Conservation (phyloP, 176 grass and related monocot genomes). For the Ampelocalamus luodianensis region DNA sequence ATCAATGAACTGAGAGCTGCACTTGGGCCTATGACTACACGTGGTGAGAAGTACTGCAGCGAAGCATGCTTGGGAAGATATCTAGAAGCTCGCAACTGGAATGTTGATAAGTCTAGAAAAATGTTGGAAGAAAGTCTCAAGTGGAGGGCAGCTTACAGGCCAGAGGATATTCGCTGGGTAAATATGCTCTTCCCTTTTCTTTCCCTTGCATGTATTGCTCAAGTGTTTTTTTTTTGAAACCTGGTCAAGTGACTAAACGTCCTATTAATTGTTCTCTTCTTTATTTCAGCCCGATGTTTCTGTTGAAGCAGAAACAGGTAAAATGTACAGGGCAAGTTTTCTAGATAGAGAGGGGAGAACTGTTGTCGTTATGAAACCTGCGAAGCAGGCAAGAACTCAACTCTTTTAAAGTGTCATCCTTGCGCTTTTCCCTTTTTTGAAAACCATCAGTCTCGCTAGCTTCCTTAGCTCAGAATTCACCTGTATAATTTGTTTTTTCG, state of each 20-base stretch:
- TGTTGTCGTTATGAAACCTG: constrained; percentile 74
- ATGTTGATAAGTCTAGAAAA: constrained; percentile 70
- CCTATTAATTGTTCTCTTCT: constrained; percentile 1
- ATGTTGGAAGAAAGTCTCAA: constrained; percentile 87
- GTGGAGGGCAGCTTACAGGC: constrained; percentile 77
- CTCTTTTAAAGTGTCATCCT: not conserved
- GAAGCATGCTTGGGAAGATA: constrained; percentile 74
- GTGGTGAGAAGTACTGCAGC: constrained; percentile 54
- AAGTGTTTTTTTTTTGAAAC: not conserved
- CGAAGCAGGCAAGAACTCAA: constrained; percentile 61
- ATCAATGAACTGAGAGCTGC: constrained; percentile 68
- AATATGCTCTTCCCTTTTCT: not conserved
- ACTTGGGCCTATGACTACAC: constrained; percentile 59
- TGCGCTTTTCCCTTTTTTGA: not conserved
- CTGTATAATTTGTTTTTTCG: not conserved
- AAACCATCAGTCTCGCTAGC: not conserved
- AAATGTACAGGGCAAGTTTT: constrained; percentile 78
- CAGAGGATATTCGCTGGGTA: constrained; percentile 86
- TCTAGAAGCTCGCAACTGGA: constrained; percentile 79
- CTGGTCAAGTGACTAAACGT: not conserved
- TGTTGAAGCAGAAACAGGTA: constrained; percentile 80
- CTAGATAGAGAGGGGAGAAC: constrained; percentile 69
- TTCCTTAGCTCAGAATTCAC: constrained; percentile 11
- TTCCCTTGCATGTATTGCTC: not conserved
- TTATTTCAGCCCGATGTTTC: constrained; percentile 69